Conservation (phyloP, 1,284 basidiomycete species). For the Lentinula novae-zelandiae region DNA sequence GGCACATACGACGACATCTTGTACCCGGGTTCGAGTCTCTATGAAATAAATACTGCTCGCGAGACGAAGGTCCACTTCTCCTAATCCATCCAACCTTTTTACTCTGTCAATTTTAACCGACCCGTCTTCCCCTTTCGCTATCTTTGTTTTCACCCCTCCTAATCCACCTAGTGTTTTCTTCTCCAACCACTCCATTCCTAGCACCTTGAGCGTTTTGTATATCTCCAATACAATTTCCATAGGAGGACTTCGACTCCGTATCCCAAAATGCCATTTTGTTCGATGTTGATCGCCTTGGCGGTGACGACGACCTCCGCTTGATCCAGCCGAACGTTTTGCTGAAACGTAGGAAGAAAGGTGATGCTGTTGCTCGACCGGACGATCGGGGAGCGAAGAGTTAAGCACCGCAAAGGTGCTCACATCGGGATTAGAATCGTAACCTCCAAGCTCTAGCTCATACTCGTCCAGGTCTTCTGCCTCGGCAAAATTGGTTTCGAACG, state of each 20-base stretch:
- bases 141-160: constrained; percentile 19
- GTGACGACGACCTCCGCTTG: constrained; percentile 1
- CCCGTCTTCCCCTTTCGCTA: constrained; percentile 32
- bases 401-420: constrained; percentile 79
- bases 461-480: constrained; percentile 54
- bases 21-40: constrained; percentile 87
- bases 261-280: constrained; percentile 97
- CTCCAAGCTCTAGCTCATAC: constrained; percentile 51
- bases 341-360: constrained; percentile 55
- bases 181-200: constrained; percentile 99
- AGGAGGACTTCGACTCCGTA: constrained; percentile 89
- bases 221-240: constrained; percentile 99
- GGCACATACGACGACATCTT: constrained; percentile 81
- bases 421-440: constrained; percentile 43
- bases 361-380: constrained; percentile 20
- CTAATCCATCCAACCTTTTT: constrained; percentile 58
- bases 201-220: constrained; percentile 85
- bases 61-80: constrained; percentile 61
- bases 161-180: constrained; percentile 66
- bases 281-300: constrained; percentile 45
- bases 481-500: constrained; percentile 72
- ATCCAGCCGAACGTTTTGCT: constrained; percentile 46
- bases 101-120: constrained; percentile 51
- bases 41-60: constrained; percentile 87
- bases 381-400: constrained; percentile 74